Conservation (phyloP, 2,329 filamentous ascomycete genomes). For the Venturia carpophila region DNA sequence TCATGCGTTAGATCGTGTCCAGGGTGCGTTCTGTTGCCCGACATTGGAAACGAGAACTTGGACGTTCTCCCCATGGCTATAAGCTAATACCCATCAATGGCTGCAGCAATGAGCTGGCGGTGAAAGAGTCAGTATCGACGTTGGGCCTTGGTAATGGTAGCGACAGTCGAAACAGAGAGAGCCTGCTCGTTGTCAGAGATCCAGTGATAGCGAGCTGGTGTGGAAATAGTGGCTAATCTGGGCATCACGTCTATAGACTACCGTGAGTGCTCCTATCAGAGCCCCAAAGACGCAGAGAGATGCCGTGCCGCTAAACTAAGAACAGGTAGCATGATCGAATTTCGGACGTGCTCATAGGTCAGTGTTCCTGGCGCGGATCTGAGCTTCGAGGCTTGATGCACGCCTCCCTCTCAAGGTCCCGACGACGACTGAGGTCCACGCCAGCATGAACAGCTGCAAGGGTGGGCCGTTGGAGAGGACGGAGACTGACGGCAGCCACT, state of each 20-base stretch:
- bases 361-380: neutral
- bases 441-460: neutral
- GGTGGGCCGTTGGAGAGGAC: neutral
- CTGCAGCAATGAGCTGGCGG: neutral
- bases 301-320: neutral
- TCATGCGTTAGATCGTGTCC: slow-evolving; percentile 4
- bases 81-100: neutral
- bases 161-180: neutral
- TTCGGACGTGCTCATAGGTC: neutral
- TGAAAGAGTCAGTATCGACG: neutral
- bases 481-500: neutral
- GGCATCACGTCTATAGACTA: neutral
- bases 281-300: neutral
- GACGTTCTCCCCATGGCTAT: slow-evolving; percentile 1
- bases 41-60: neutral
- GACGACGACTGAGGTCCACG: neutral
- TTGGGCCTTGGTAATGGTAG: neutral
- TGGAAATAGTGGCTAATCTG: neutral
- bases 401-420: neutral
- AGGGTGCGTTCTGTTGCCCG: neutral
- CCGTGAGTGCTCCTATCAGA: no score
- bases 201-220: neutral
- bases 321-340: slow-evolving; percentile 1
- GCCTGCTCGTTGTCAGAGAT: neutral
- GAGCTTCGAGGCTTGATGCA: neutral